Base-by-base conservation (phyloP, 129 eudicot genomes). In the Dittrichia graveolens region DNA sequence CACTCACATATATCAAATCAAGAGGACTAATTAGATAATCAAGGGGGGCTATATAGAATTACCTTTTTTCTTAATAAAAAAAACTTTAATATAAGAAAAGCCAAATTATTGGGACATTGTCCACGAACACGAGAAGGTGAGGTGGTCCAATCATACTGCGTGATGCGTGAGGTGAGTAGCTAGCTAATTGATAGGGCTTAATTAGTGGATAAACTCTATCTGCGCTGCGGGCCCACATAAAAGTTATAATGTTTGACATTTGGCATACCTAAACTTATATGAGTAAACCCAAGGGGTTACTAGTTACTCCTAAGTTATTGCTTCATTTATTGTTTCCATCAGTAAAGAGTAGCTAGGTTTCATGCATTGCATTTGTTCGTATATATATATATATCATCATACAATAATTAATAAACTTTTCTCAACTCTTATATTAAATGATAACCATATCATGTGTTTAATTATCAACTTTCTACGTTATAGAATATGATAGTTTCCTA, bases 161-260 rank as follows among this genome's bases (percentile, higher is more conserved):
- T 24, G 31, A 24, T 0, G 1, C 31, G 5, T 7, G 7, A 38
- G 35, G 35, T 11, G 11, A 34, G 37, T 13, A 60, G 48, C 24
- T 42, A 13, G 53, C 64, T 64, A 42, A 71, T 57, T 46, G 76
- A 57, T 6, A 46, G 43, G 80, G 54, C 74, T 38, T 60, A 52
- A 39, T 1, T 31, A 16, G 16, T 61, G 76, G 76, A 77, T 77
- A 77, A 70, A 55, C 71, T 69, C 69, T 42, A 40, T 34, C 13
- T 60, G 81, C 41, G 48, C 34, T 4, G 45, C 60, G 65, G 76
- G 63, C 48, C 71, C 55, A 77, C 53, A 24, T 24, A 24, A 24
- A 24, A 24, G 2, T 24, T 52, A 11, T 49, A 54, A 40, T 63
- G 61, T 12, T 5, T 13, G 40, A 41, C 78, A 63, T 49, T 24